These are phyloP conservation scores for Euphorbia lathyris DNA, from an alignment of 345 rosid species.

Conservation along the genomic window DNA sequence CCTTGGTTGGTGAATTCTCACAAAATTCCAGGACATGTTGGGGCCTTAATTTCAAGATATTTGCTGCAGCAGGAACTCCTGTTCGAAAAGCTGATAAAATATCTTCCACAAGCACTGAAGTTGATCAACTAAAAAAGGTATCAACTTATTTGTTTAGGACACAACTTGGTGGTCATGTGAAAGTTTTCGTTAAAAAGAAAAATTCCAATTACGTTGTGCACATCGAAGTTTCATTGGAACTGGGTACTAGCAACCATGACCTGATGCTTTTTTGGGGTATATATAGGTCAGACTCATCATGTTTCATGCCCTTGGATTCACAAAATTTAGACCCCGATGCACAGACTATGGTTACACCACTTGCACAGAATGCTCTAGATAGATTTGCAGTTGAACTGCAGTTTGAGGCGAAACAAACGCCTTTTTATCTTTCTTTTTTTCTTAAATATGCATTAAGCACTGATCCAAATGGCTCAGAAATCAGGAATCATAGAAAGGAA, in stretches of 20 bases:
- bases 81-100: conserved; percentile 38
- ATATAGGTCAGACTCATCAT: conserved; percentile 59
- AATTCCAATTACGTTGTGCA: conserved; percentile 46
- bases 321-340: conserved; percentile 32
- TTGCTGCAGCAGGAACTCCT: conserved; percentile 50
- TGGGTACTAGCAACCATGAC: conserved; percentile 28
- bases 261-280: conserved; percentile 67
- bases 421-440: conserved; percentile 70
- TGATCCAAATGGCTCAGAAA: conserved; percentile 35
- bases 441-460: conserved; percentile 43
- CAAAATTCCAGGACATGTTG: conserved; percentile 11
- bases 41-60: conserved; percentile 30
- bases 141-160: conserved; percentile 64
- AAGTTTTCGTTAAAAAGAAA: conserved; percentile 54
- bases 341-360: conserved; percentile 42
- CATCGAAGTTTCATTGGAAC: conserved; percentile 60
- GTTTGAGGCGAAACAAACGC: conserved; percentile 63
- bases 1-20: conserved; percentile 23
- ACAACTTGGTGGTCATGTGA: conserved; percentile 62
- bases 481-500: conserved; percentile 54
- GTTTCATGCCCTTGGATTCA: conserved; percentile 49
- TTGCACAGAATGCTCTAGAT: conserved; percentile 40
- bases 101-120: conserved; percentile 31
- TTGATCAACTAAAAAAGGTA: conserved; percentile 37
- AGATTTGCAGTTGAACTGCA: conserved; percentile 52